phyloP scores from a whole-genome alignment of 176 grass and related monocot genomes.

The Phoenix dactylifera region DNA sequence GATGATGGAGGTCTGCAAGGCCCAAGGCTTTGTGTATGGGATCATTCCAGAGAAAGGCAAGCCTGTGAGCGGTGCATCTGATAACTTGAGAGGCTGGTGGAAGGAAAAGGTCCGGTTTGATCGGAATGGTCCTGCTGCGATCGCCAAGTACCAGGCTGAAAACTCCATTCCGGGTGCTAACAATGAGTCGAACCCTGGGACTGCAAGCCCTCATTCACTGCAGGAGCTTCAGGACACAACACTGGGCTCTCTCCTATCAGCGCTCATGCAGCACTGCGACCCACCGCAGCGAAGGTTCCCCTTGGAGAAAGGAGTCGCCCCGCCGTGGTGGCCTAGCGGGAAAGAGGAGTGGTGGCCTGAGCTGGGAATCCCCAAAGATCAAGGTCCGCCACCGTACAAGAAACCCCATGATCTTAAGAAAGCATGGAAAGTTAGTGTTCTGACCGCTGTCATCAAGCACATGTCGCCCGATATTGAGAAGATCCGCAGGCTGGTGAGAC shows the following conservation, averaged over 20 bases:
- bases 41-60: slow-evolving; percentile 99
- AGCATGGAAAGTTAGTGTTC: slow-evolving; percentile 92
- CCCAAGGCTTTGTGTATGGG: slow-evolving; percentile 93
- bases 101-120: slow-evolving; percentile 99
- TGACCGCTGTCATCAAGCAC: slow-evolving; percentile 98
- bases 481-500: slow-evolving; percentile 73
- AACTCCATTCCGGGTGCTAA: slow-evolving; percentile 50
- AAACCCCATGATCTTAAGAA: slow-evolving; percentile 99
- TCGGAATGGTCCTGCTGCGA: slow-evolving; percentile 83
- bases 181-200: slow-evolving; percentile 35
- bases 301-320: slow-evolving; percentile 78
- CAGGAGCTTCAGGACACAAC: slow-evolving; percentile 98
- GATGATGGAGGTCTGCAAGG: slow-evolving; percentile 98
- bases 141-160: slow-evolving; percentile 79
- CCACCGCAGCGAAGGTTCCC: slow-evolving; percentile 90
- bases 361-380: slow-evolving; percentile 63
- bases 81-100: slow-evolving; percentile 95
- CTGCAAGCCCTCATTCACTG: slow-evolving; percentile 50
- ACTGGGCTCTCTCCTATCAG: slow-evolving; percentile 78
- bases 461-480: slow-evolving; percentile 97
- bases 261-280: slow-evolving; percentile 97
- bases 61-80: slow-evolving; percentile 90
- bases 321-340: slow-evolving; percentile 89
- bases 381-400: slow-evolving; percentile 82
- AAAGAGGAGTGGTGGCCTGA: slow-evolving; percentile 74